Evolutionary conservation across 768 basidiomycete genomes (phyloP).

Genomic region (Amanita jacksonii): DNA sequence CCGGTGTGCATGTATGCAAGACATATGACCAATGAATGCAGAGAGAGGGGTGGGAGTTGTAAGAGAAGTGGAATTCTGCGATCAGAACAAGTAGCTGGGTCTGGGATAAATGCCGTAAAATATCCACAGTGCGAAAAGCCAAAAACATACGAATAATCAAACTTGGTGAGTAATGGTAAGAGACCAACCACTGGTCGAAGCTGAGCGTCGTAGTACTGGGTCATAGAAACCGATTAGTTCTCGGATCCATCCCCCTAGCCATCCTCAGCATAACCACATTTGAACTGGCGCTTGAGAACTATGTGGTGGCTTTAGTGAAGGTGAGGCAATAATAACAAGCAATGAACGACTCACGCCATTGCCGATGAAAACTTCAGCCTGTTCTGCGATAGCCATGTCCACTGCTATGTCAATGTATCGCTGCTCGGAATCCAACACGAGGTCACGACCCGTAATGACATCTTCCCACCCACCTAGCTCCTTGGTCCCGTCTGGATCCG

Average conservation of each 20-base stretch:
- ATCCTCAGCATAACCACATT: constrained; percentile 39
- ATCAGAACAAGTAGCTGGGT: no score
- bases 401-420: constrained; percentile 39
- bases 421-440: constrained; percentile 34
- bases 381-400: constrained; percentile 52
- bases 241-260: constrained; percentile 30
- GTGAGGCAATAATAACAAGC: constrained; percentile 3
- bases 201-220: no score
- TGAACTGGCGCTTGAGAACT: constrained; percentile 42
- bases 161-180: no score
- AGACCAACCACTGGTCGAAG: no score
- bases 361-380: constrained; percentile 50
- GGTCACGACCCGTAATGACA: constrained; percentile 27
- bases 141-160: no score
- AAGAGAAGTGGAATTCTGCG: no score
- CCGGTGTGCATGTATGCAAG: no score
- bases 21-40: no score
- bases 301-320: background rate
- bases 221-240: constrained; percentile 34
- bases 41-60: no score
- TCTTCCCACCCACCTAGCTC: constrained; percentile 37
- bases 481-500: constrained; percentile 21
- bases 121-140: no score
- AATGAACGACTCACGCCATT: constrained; percentile 38
- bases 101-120: no score